Evolutionary conservation across 768 basidiomycete species (phyloP), one percentile per base, ranked within the genome.

Genomic region (Boletus edulis): DNA sequence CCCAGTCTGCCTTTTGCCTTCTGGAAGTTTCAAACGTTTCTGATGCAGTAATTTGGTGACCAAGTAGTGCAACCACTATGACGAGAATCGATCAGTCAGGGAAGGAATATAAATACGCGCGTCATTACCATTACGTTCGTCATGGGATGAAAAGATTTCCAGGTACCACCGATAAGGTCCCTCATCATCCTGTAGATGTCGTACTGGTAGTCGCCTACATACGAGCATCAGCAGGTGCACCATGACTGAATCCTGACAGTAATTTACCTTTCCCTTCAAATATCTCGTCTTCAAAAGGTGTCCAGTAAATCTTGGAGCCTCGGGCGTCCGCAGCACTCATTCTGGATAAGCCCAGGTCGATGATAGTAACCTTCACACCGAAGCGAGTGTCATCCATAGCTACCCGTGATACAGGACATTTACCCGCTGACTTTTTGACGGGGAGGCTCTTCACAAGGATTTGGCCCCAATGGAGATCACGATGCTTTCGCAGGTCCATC

Each of bases 381-480:
- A 87, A 79, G 14, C 62, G 71, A 32, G 69, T 60, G 63, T 86
- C 80, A 63, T 92, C 89, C 90, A 92, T 89, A 24, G 74, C 68
- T 31, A 77, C 51, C 32, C 72, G 68, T 69, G 55, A 65, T 62
- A 55, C 73, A 44, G 40, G 43, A 44, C 46, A 22, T 76, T 63
- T 75, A 55, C 52, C 72, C 67, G 46, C 76, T 45, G 8, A 68
- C 55, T 60, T 76, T 70, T 45, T 66, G 49, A 62, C 57, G 22
- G 78, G 71, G 4, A 80, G 54, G 55, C 79, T 77, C 64, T 86
- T 85, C 46, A 98, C 84, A 9, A 99, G 79, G 47, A 99, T 89
- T 70, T 99, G 97, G 20, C 97, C 97, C 84, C 92, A 93, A 64
- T 99, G 97, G n/a, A 99, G 82, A 70, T 99, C 97, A 32, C 97